Evolutionary conservation across 306 rosid genomes (phyloP).

Genomic region (Amphicarpaea edgeworthii): DNA sequence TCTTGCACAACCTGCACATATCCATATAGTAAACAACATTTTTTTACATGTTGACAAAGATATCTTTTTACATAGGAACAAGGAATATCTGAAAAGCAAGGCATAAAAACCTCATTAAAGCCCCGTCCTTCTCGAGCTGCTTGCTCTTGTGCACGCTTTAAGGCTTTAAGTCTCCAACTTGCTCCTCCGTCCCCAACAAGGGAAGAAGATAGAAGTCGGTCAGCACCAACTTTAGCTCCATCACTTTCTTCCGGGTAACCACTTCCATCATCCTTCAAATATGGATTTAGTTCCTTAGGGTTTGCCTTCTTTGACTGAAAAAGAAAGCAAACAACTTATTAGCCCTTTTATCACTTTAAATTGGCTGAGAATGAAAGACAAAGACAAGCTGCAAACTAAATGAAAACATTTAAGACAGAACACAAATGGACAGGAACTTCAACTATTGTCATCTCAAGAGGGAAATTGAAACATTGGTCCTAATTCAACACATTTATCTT

Average conservation of each 20-base stretch:
- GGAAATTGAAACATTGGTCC: neutral
- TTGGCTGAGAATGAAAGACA: constrained; percentile 25
- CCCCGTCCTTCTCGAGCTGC: constrained; percentile 81
- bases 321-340: neutral
- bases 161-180: constrained; percentile 96
- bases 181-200: constrained; percentile 97
- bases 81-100: constrained; percentile 39
- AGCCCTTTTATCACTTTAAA: constrained; percentile 21
- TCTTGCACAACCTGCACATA: constrained; percentile 75
- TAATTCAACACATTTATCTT: constrained; percentile 24
- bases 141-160: constrained; percentile 95
- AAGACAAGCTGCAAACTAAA: constrained; percentile 10
- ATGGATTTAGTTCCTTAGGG: constrained; percentile 91
- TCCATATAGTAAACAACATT: constrained; percentile 6
- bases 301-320: constrained; percentile 59
- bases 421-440: neutral
- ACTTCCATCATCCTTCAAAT: constrained; percentile 74
- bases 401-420: constrained; percentile 24
- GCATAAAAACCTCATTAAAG: constrained; percentile 62
- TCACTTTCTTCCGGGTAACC: constrained; percentile 84
- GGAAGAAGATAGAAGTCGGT: constrained; percentile 66
- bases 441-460: constrained; percentile 3
- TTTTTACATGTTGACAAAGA: neutral
- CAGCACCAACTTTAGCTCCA: constrained; percentile 53
- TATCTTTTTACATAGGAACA: neutral